A percentile compares a stretch with the other conserved stretches of the same genome.
These are phyloP conservation scores for Tuber microsphaerosporum DNA, from an alignment of 495 filamentous ascomycete genomes.

Conservation along the genomic window DNA sequence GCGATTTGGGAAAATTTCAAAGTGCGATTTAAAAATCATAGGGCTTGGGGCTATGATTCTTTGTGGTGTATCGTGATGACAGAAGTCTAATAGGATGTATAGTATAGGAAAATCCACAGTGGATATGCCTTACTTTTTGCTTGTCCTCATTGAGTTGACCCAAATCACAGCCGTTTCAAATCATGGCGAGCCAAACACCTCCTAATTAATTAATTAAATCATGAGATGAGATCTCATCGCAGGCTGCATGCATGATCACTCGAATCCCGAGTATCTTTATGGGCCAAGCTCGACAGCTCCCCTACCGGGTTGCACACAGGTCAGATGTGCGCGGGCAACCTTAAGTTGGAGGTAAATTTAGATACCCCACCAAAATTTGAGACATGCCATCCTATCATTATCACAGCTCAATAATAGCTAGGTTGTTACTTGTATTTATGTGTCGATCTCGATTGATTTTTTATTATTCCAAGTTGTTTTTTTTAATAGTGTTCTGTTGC, in stretches of 20 bases:
- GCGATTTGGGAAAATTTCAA: too few species aligned
- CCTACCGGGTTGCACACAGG: background rate
- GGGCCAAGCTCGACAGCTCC: background rate
- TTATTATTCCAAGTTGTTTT: background rate
- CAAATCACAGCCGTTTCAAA: too few species aligned
- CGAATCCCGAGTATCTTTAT: background rate
- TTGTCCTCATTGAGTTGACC: too few species aligned
- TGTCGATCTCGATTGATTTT: background rate
- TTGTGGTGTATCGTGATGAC: too few species aligned
- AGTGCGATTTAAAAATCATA: too few species aligned
- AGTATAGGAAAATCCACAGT: too few species aligned
- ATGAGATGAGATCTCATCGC: constrained; percentile 1
- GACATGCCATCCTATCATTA: background rate
- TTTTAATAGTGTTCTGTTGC: constrained; percentile 12
- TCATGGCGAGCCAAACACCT: too few species aligned
- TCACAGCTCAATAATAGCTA: too few species aligned
- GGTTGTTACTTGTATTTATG: background rate
- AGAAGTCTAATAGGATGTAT: too few species aligned
- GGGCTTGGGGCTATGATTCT: too few species aligned
- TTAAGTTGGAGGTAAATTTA: background rate
- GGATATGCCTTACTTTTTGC: too few species aligned
- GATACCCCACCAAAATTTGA: background rate
- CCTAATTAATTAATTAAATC: background rate
- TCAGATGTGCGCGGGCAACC: background rate
- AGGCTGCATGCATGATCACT: background rate